Evolutionary conservation across 2,329 filamentous ascomycete species (phyloP).

Genomic region (Stylonectria norvegica): DNA sequence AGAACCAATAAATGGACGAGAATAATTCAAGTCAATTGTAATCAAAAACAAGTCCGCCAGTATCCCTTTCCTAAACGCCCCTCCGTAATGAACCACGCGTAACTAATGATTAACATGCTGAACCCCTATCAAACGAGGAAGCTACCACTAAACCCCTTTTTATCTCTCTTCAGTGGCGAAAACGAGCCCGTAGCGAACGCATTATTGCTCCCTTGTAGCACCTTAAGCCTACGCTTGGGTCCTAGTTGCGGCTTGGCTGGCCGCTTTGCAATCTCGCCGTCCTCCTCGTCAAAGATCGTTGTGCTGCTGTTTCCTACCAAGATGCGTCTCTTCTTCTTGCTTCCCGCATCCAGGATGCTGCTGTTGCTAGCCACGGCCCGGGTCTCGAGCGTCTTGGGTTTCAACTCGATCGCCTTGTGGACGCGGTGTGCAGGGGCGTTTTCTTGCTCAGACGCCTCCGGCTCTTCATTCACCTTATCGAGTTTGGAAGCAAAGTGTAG

Average conservation of each 20-base stretch:
- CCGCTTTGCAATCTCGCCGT: constrained; percentile 41
- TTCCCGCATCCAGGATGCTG: constrained; percentile 33
- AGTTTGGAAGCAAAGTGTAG: constrained; percentile 26
- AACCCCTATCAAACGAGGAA: constrained; percentile 45
- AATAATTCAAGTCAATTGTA: too few relatives aligned
- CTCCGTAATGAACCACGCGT: constrained; percentile 4
- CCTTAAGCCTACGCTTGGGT: constrained; percentile 29
- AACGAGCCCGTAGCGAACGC: constrained; percentile 55
- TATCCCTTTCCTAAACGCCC: constrained; percentile 17
- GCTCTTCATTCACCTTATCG: constrained; percentile 41
- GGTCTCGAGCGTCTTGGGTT: constrained; percentile 10
- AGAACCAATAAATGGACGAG: background rate
- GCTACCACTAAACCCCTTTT: constrained; percentile 59
- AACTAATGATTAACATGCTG: background rate
- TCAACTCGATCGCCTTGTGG: constrained; percentile 12
- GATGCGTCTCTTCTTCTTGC: constrained; percentile 70
- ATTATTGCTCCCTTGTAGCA: constrained; percentile 40
- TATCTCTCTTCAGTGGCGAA: constrained; percentile 70
- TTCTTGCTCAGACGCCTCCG: constrained; percentile 29
- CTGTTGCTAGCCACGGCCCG: constrained; percentile 10
- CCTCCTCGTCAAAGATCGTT: constrained; percentile 69
- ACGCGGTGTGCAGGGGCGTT: constrained; percentile 19
- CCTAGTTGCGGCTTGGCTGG: constrained; percentile 33
- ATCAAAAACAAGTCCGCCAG: too few relatives aligned
- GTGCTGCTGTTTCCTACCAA: constrained; percentile 59